A percentile compares a stretch with the other conserved stretches of the same genome.
phyloP scores from a whole-genome alignment of 2,329 filamentous ascomycete genomes.

The Colletotrichum lentis region DNA sequence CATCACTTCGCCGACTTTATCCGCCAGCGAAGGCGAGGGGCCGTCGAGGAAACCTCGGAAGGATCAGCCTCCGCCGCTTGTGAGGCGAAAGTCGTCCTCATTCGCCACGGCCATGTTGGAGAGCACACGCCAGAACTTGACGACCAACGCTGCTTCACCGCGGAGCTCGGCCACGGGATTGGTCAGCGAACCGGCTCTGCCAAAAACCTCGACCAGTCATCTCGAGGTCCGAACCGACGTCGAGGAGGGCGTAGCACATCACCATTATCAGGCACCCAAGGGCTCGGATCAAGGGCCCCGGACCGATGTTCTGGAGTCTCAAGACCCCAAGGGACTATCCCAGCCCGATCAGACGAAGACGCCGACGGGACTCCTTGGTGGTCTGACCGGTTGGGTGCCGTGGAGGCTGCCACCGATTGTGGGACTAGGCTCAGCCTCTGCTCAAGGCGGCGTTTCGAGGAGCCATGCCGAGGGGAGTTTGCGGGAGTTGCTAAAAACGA shows the following conservation, averaged over 20 bases:
- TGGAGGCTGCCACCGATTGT: constrained; percentile 50
- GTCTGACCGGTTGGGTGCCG: constrained; percentile 57
- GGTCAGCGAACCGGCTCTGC: constrained; percentile 64
- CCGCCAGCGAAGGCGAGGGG: constrained; percentile 45
- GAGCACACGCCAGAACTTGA: constrained; percentile 47
- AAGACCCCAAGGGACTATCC: constrained; percentile 42
- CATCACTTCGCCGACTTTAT: constrained; percentile 45
- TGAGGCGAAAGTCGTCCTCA: constrained; percentile 41
- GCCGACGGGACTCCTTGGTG: constrained; percentile 46
- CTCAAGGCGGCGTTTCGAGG: constrained; percentile 42
- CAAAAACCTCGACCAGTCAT: constrained; percentile 63
- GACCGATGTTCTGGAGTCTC: constrained; percentile 42
- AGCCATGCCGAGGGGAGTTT: constrained; percentile 66
- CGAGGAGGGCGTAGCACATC: constrained; percentile 41
- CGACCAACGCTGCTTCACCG: constrained; percentile 43
- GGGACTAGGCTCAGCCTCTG: constrained; percentile 38
- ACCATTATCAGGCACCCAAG: constrained; percentile 24
- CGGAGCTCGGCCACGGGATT: constrained; percentile 53
- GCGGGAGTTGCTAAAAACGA: constrained; percentile 58
- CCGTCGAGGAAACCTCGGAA: constrained; percentile 41
- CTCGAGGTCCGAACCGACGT: constrained; percentile 55
- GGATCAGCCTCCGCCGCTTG: constrained; percentile 16
- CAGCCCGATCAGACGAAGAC: constrained; percentile 40
- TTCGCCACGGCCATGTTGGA: constrained; percentile 53
- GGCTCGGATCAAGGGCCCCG: constrained; percentile 30